Evolutionary conservation across 345 rosid species (phyloP), one percentile per base, ranked within the genome.

Genomic region (Excoecaria cochinchinensis): DNA sequence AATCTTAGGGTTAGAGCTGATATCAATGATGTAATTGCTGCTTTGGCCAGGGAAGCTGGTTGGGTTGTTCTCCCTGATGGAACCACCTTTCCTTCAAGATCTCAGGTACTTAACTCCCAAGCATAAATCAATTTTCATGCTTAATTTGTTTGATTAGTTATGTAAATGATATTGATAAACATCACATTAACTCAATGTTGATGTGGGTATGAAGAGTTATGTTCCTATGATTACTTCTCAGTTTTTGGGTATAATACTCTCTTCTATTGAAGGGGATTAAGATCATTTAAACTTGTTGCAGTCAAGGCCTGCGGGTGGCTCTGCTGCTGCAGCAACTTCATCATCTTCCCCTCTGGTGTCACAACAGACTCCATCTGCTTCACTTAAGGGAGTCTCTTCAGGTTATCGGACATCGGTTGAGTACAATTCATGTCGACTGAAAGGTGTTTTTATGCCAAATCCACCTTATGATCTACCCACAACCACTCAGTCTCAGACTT

Each of bases 11-110:
- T 96, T 66, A 91, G 99, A 83, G 99, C 99, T 77, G 99, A 96
- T 84, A 96, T 93, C 42, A 96, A 96, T 71, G 99, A 96, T 79
- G 99, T 96, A 64, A 96, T 96, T 69, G 97, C 97, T 38, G 99
- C 99, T 79, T 85, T 96, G 84, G 99, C 99, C 5, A 92, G 97
- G 84, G 99, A 96, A 86, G 99, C 99, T 85, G 98, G 98, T 25
- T 93, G 99, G 99, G 97, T 92, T 78, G 99, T 96, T 83, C 97
- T 96, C 74, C 98, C 99, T 44, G 99, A 96, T 90, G 99, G 99
- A 82, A 96, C 99, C 44, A 93, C 98, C 65, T 93, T 91, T 77
- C 99, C 99, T 65, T 91, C 97, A 36, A 90, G 87, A 86, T 86
- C 97, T 76, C 98, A 93, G 97, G 99, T 95, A 42, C 82, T 83